Evolutionary conservation across 1,139 yeast species (phyloP).

Genomic region (Groenewaldozyma auringiensis): DNA sequence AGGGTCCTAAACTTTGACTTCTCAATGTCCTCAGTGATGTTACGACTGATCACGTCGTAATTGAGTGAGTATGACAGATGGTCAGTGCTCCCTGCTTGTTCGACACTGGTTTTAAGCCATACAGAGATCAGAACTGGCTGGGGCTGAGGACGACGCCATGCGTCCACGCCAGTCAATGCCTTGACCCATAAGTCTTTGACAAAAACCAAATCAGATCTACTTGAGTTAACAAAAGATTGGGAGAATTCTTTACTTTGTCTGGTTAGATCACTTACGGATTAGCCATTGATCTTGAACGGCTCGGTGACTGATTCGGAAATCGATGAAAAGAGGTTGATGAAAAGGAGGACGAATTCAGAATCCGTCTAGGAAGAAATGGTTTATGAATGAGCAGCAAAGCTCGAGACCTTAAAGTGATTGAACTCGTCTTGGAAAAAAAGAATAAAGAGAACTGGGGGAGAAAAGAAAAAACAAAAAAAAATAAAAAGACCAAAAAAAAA

Average conservation of each 20-base stretch:
- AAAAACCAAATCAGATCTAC: constrained; percentile 43
- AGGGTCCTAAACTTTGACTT: constrained; percentile 41
- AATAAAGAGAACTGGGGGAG: too few species aligned
- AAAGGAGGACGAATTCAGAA: not conserved
- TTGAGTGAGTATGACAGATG: constrained; percentile 75
- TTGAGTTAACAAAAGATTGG: too few species aligned
- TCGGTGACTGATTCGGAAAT: not conserved
- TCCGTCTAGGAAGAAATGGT: not conserved
- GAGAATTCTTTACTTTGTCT: too few species aligned
- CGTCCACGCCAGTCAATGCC: constrained; percentile 66
- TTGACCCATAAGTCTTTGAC: constrained; percentile 51
- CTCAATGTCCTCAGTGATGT: constrained; percentile 47
- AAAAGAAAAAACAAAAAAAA: too few species aligned
- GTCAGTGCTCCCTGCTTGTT: constrained; percentile 64
- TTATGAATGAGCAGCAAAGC: not conserved
- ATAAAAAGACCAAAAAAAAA: too few species aligned
- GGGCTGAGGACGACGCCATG: constrained; percentile 63
- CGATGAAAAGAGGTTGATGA: not conserved
- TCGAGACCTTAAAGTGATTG: not conserved
- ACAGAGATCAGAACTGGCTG: constrained; percentile 63
- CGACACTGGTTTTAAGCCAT: constrained; percentile 58
- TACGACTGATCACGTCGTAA: constrained; percentile 74
- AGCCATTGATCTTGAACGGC: not conserved
- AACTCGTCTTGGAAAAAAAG: not conserved
- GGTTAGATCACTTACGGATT: not conserved